phyloP scores from a whole-genome alignment of 352 stramenopile genomes.

The Phytophthora vignae region DNA sequence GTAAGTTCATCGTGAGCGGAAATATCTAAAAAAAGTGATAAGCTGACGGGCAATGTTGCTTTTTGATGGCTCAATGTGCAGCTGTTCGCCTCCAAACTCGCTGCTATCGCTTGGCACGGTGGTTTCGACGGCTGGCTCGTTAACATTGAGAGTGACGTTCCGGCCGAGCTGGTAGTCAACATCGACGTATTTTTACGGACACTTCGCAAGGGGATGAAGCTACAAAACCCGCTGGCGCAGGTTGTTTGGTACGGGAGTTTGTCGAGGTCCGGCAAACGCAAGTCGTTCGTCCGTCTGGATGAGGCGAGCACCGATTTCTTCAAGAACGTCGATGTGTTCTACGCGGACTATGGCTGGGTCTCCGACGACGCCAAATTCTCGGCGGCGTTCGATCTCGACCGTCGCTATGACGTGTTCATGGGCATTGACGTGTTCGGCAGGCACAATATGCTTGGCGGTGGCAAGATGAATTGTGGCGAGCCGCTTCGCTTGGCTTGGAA shows the following conservation, averaged over 20 bases:
- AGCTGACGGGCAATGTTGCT: background rate
- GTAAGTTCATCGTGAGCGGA: constrained; percentile 14
- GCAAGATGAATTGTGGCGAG: constrained; percentile 43
- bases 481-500: constrained; percentile 48
- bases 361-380: constrained; percentile 53
- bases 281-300: constrained; percentile 52
- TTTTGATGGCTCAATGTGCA: constrained; percentile 15
- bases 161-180: constrained; percentile 30
- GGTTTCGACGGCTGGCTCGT: constrained; percentile 73
- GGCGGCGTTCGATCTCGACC: constrained; percentile 48
- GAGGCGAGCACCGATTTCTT: constrained; percentile 52
- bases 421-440: constrained; percentile 62
- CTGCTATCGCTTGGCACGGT: constrained; percentile 45
- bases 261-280: constrained; percentile 37
- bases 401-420: constrained; percentile 68
- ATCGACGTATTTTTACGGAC: constrained; percentile 47
- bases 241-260: constrained; percentile 71
- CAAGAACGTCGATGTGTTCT: constrained; percentile 55
- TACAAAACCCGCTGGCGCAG: constrained; percentile 33
- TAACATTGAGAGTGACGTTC: constrained; percentile 65
- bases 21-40: background rate
- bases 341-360: constrained; percentile 59
- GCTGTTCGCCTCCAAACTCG: constrained; percentile 46
- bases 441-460: constrained; percentile 46
- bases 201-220: constrained; percentile 36